Percentiles rank a stretch among this genome's conserved stretches.
phyloP scores from a whole-genome alignment of 176 grass and related monocot species.

The Alopecurus myosuroides region DNA sequence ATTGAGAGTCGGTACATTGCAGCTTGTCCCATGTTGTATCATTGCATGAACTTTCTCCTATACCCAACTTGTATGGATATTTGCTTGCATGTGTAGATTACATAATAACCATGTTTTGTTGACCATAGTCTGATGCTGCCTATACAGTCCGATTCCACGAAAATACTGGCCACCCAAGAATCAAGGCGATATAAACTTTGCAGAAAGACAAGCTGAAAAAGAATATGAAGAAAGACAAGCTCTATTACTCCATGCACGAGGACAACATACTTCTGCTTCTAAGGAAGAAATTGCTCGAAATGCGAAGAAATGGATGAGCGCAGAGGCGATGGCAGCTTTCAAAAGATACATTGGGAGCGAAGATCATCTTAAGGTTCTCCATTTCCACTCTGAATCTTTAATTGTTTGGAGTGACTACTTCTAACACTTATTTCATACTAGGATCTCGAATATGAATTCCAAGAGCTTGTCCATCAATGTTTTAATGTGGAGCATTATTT shows the following conservation, averaged over 20 bases:
- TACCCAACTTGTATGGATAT: not conserved
- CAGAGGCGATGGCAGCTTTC: conserved; percentile 1
- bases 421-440: not conserved
- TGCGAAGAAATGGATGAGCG: not conserved
- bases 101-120: not conserved
- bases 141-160: not conserved
- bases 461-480: not conserved
- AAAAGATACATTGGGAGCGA: not conserved
- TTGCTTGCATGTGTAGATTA: not conserved
- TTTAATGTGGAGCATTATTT: not conserved
- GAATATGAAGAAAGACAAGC: not conserved
- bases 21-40: not conserved
- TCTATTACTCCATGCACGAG: not conserved
- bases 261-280: not conserved
- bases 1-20: not conserved
- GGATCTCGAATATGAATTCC: not conserved
- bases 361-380: not conserved
- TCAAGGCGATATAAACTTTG: not conserved
- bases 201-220: not conserved
- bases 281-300: not conserved
- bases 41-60: not conserved
- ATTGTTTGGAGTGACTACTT: not conserved
- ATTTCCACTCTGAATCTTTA: not conserved
- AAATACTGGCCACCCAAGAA: not conserved
- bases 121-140: not conserved